Base-by-base conservation (phyloP, 805 yeast genomes). In the Dipodascopsis uninucleata region DNA sequence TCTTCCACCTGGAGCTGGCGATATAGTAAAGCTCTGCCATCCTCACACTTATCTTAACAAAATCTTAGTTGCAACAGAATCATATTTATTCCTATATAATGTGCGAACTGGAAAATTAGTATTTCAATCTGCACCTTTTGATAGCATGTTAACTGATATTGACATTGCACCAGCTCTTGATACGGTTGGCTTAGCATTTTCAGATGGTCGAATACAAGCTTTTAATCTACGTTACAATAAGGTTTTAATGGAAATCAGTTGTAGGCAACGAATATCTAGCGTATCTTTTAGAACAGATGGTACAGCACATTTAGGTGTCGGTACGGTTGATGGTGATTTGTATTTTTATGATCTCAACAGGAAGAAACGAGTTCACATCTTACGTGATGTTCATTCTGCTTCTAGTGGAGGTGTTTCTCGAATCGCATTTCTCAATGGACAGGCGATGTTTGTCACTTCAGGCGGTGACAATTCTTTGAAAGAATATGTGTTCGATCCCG, bases 41-140 rank as follows among this genome's bases (percentile, higher is more conserved):
- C 82, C 90, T 39, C 89, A 97, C 24, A 90, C 99, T 0, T 89
- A 90, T 61, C 65, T 94, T 59, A 93, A 93, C 70, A 93, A 93
- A 61, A 69, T 94, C 22, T 81, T 84, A 1, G 79, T 90, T 24
- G 85, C 54, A 5, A 48, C 55, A 3, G 26, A 46, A 8, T 39
- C 53, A 3, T 50, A 48, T 21, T 20, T 50, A 12, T 22, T 48
- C 6, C 67, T 94, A 22, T 76, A 74, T 65, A 94, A 93, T 59
- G 70, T 89, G 43, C 77, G 86, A 57, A 78, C 95, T 0, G 88
- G 87, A 1, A 86, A 82, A 62, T 58, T 81, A 21, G 57, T 93
- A 20, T 85, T 64, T 68, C 75, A 77, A 26, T 71, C 81, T 2
- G 58, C 58, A n/a, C 63, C 61, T 22, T 54, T 55, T 29, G 77